These are phyloP conservation scores for Penicillium canescens DNA, from an alignment of 495 filamentous ascomycete genomes.

Conservation along the genomic window DNA sequence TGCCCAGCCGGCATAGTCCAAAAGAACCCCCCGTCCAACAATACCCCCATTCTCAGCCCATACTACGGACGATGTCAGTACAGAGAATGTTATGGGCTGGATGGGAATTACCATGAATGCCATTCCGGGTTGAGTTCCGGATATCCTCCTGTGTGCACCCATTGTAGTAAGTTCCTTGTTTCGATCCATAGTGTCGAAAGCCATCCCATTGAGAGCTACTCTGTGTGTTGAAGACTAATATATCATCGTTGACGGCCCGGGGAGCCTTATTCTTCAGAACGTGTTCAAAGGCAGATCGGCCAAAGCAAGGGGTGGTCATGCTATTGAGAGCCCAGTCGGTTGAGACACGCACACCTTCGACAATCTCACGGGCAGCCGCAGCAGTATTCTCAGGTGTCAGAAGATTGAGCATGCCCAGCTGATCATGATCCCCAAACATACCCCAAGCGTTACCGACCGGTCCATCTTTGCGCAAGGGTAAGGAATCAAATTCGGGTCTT, in stretches of 20 bases:
- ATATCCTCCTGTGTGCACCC: conserved; percentile 59
- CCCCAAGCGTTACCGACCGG: conserved; percentile 53
- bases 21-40: conserved; percentile 57
- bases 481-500: conserved; percentile 37
- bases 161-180: conserved; percentile 59
- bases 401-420: conserved; percentile 49
- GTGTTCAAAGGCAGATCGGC: conserved; percentile 31
- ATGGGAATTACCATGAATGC: conserved; percentile 43
- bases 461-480: conserved; percentile 40
- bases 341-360: conserved; percentile 46
- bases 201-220: conserved; percentile 58
- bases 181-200: conserved; percentile 50
- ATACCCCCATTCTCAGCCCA: conserved; percentile 50
- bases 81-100: too few relatives aligned
- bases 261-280: conserved; percentile 38
- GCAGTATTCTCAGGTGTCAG: conserved; percentile 48
- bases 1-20: conserved; percentile 57
- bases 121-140: conserved; percentile 38
- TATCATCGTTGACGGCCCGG: conserved; percentile 57
- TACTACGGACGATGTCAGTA: conserved; percentile 18
- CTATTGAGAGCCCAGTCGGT: conserved; percentile 44
- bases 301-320: conserved; percentile 27
- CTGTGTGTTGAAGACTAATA: conserved; percentile 64
- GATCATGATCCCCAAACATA: conserved; percentile 43
- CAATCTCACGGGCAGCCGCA: conserved; percentile 48